Evolutionary conservation across 2,329 filamentous ascomycete species (phyloP), one percentile per base, ranked within the genome.

Genomic region (Chrysoporthe austroafricana): DNA sequence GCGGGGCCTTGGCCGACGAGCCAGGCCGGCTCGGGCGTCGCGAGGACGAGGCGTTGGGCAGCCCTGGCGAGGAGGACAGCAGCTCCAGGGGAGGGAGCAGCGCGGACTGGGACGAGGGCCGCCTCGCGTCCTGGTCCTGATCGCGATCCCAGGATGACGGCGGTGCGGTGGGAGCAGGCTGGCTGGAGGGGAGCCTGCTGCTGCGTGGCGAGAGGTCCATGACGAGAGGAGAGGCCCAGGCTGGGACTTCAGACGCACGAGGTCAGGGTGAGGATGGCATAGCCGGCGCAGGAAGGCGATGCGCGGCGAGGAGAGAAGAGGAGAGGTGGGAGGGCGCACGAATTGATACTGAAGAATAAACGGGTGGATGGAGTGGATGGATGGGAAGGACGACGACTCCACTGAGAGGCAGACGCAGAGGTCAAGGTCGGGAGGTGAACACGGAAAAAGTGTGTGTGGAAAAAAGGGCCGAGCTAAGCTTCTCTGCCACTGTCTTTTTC

Each of bases 51-150:
- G 90, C 59, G 64, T 69, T 86, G 61, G 91, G 91, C 62, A 93
- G 87, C 66, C 83, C 86, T 2, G 91, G 91, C 14, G 92, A 93
- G 32, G 91, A 93, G n/a, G 91, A 91, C 67, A 92, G 82, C 63
- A 89, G 90, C 79, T 94, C 92, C 77, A 95, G 94, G 32, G 92
- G 86, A 70, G 92, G 92, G 36, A 96, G 87, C 66, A 95, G 82
- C 67, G 89, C 87, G 39, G 92, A 66, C 65, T 69, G 68, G 26
- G 68, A 86, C 59, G 87, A 86, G 73, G 87, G 81, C 69, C 88
- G 84, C 81, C 92, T 90, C 71, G 83, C 63, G 56, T 65, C 56
- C 2, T 42, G 32, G 56, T 60, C 63, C 32, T 36, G 39, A 18
- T 61, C 59, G 13, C 43, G 43, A 14, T 65, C 54, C 44, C 54